Evolutionary conservation across 1,284 basidiomycete species (phyloP), one percentile per base, ranked within the genome.

Genomic region (Tetrapyrgos nigripes): DNA sequence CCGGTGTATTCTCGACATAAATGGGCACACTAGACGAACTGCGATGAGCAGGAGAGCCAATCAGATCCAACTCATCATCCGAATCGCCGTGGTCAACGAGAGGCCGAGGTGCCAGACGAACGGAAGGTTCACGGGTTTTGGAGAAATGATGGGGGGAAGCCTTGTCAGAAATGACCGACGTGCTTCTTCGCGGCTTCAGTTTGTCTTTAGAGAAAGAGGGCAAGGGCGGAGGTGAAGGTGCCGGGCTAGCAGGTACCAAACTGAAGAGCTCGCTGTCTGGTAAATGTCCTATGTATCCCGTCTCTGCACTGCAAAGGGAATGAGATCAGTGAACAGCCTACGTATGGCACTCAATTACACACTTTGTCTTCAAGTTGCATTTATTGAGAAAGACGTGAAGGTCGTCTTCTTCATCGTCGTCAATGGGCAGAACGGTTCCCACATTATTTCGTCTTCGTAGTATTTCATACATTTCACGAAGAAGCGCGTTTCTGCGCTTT

Each of bases 381-480:
- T 77, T 76, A 48, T 79, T 77, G 59, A 88, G 64, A 68, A 88
- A 89, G 37, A 68, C 66, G 47, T 75, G 73, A 21, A 86, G 58
- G 24, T 74, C 80, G 29, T 77, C 77, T 37, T 80, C 80, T 37
- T 80, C 74, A 23, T 78, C 75, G 47, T 77, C 71, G 21, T 79
- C 73, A 19, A 73, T 53, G n/a, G 69, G 63, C 44, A 82, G 64
- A 35, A 80, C 65, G 31, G 73, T 60, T 14, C 79, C 81, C 40
- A 79, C 63, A 59, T 76, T 74, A 53, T 82, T 75, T 64, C 82
- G 81, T 62, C 78, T 76, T 59, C 78, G 80, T 44, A 89, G 79
- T 75, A 91, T 81, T 52, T 76, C 72, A 72, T 84, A 88, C 84
- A 91, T 85, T 70, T 91, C 83, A 50, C 80, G 79, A 66, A 91